phyloP scores from a whole-genome alignment of 441 rosid species.

The Erodium texanum region DNA sequence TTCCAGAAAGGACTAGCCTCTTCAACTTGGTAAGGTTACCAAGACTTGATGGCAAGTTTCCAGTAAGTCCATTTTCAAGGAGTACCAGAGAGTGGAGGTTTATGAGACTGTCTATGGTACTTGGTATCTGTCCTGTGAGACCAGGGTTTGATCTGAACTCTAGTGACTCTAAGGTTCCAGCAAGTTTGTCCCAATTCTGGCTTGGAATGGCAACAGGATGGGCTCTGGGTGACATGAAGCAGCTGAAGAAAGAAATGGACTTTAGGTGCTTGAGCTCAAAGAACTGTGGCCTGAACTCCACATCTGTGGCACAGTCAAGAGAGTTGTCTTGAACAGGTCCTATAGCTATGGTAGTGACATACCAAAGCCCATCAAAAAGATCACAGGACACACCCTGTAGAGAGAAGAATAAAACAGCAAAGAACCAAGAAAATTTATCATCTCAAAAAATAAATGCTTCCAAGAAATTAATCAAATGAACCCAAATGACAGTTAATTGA shows the following conservation, averaged over 20 bases:
- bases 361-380: conserved; percentile 62
- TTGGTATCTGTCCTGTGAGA: conserved; percentile 56
- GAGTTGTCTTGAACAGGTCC: conserved; percentile 69
- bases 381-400: conserved; percentile 88
- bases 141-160: conserved; percentile 78
- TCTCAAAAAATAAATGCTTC: not conserved
- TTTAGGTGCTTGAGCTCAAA: conserved; percentile 68
- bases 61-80: conserved; percentile 55
- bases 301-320: conserved; percentile 44
- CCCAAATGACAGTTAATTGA: not conserved
- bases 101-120: conserved; percentile 37
- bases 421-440: not conserved
- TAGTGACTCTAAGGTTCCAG: conserved; percentile 46
- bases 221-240: conserved; percentile 43
- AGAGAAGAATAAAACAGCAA: not conserved
- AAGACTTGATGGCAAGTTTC: conserved; percentile 38
- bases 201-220: conserved; percentile 36
- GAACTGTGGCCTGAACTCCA: conserved; percentile 53
- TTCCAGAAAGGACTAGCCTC: conserved; percentile 62
- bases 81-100: conserved; percentile 68
- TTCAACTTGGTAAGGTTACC: conserved; percentile 45
- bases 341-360: conserved; percentile 62
- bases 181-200: conserved; percentile 47
- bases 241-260: conserved; percentile 53
- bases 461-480: not conserved